Conservation (phyloP, 805 yeast species). For the Sungouiozyma intestinalis region DNA sequence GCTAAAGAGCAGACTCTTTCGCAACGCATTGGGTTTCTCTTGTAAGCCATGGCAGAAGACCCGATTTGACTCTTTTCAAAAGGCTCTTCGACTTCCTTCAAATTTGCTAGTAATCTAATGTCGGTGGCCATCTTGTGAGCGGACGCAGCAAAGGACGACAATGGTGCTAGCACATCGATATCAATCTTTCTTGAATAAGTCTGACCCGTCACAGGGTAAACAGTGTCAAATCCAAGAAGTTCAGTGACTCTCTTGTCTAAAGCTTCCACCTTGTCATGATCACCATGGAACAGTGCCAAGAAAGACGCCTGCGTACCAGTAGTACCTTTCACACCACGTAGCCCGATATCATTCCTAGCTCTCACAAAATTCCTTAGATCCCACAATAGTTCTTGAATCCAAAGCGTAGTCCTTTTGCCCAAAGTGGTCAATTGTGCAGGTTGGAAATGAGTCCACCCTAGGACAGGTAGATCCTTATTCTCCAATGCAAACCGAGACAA, state of each 20-base stretch:
- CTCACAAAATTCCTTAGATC: constrained; percentile 91
- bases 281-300: constrained; percentile 88
- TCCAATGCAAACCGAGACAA: constrained; percentile 78
- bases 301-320: constrained; percentile 98
- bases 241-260: constrained; percentile 88
- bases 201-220: constrained; percentile 97
- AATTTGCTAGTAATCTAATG: constrained; percentile 86
- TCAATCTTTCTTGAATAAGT: constrained; percentile 98
- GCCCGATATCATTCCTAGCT: constrained; percentile 92
- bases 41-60: constrained; percentile 97
- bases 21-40: constrained; percentile 98
- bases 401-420: constrained; percentile 94
- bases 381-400: constrained; percentile 98
- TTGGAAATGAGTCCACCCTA: constrained; percentile 99
- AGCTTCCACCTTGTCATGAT: constrained; percentile 91
- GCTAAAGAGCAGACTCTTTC: constrained; percentile 98
- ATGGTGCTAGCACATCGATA: constrained; percentile 84
- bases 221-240: constrained; percentile 85
- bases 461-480: constrained; percentile 90
- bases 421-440: constrained; percentile 98
- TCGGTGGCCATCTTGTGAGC: constrained; percentile 98
- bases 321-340: constrained; percentile 98
- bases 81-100: constrained; percentile 97
- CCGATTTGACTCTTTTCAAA: constrained; percentile 98
- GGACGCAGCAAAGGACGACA: constrained; percentile 89